Conservation (phyloP, 2,329 filamentous ascomycete genomes). For the Aspergillus phoenicis region DNA sequence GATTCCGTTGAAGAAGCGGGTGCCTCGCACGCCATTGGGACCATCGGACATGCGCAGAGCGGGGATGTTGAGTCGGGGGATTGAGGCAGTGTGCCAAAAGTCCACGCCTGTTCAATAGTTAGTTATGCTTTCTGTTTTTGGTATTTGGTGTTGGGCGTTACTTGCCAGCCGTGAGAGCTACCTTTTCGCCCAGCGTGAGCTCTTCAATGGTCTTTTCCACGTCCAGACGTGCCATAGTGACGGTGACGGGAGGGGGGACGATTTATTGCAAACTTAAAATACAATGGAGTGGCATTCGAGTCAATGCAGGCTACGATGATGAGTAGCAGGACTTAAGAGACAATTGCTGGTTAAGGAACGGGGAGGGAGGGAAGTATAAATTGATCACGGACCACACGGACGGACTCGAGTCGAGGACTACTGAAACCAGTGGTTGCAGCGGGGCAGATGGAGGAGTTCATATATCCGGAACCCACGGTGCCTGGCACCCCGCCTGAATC, state of each 20-base stretch:
- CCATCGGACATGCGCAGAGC: slow-evolving; percentile 69
- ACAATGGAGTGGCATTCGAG: no score
- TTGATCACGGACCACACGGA: no score
- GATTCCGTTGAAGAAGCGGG: slow-evolving; percentile 67
- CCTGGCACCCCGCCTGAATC: background rate
- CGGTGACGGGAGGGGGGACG: background rate
- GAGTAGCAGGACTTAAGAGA: no score
- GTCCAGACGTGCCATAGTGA: slow-evolving; percentile 38
- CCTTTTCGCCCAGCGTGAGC: slow-evolving; percentile 62
- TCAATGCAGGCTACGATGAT: no score
- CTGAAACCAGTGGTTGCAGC: background rate
- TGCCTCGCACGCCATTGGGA: slow-evolving; percentile 70
- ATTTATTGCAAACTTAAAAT: background rate
- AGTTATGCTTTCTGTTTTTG: background rate
- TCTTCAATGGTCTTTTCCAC: slow-evolving; percentile 55
- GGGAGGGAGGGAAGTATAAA: background rate
- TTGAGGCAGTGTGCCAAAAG: slow-evolving; percentile 69
- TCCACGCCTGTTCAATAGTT: slow-evolving; percentile 45
- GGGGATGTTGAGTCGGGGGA: slow-evolving; percentile 65
- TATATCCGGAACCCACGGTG: background rate
- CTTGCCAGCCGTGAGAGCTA: slow-evolving; percentile 43
- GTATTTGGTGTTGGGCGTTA: slow-evolving; percentile 14
- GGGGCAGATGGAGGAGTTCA: background rate
- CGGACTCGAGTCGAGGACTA: no score
- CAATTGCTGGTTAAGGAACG: background rate